These are phyloP conservation scores for Candida dubliniensis DNA, from an alignment of 1,139 yeast species.

Conservation along the genomic window DNA sequence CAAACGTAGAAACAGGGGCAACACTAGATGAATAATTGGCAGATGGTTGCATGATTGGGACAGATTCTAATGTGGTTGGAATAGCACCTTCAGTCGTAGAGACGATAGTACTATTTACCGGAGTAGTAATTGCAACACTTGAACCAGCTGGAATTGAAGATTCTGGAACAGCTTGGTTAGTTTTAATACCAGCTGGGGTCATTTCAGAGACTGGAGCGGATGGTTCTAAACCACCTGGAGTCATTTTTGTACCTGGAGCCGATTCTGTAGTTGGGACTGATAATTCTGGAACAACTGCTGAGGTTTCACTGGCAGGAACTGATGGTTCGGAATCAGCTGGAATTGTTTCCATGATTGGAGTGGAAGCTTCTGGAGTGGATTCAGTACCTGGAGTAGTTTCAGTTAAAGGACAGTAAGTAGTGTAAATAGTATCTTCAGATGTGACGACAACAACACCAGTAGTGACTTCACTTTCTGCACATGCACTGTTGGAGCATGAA, in stretches of 20 bases:
- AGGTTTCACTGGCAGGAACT: not conserved
- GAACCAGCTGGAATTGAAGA: not conserved
- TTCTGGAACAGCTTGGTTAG: not conserved
- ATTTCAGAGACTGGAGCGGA: not conserved
- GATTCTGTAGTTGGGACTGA: not conserved
- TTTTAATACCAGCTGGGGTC: not conserved
- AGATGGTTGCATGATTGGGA: not conserved
- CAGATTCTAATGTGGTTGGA: constrained; percentile 3
- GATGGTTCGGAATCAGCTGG: too few species aligned
- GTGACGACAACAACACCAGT: constrained; percentile 38
- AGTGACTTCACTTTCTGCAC: constrained; percentile 28
- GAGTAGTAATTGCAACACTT: not conserved
- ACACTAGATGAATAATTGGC: not conserved
- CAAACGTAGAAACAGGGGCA: constrained; percentile 4
- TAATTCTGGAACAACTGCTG: not conserved
- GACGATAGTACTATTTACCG: constrained; percentile 1
- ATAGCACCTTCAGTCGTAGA: constrained; percentile 2
- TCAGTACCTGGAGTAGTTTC: constrained; percentile 2
- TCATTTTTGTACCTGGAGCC: too few species aligned
- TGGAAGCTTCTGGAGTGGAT: not conserved
- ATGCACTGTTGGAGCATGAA: constrained; percentile 23
- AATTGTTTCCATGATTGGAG: too few species aligned
- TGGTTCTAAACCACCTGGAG: too few species aligned
- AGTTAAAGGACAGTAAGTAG: constrained; percentile 19
- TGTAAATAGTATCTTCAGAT: constrained; percentile 19